Conservation (phyloP, 768 basidiomycete species). For the Rhizopogon sp. region DNA sequence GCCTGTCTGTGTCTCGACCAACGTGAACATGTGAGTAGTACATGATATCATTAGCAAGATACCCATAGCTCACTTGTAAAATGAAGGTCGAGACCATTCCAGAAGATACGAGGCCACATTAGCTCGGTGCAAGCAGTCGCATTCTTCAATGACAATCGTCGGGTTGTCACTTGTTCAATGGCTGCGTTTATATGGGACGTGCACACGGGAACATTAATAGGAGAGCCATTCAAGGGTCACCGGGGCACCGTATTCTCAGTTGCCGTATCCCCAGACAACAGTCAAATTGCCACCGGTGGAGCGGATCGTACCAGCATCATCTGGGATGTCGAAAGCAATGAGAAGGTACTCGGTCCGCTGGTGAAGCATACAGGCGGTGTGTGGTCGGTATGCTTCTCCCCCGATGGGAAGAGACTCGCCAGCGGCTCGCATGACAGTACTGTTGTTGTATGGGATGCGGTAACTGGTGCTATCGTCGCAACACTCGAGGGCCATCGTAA, state of each 20-base stretch:
- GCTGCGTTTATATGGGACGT: constrained; percentile 22
- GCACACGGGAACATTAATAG: constrained; percentile 9
- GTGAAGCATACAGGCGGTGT: constrained; percentile 20
- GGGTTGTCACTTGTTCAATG: constrained; percentile 17
- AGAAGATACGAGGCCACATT: constrained; percentile 11
- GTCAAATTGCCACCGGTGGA: constrained; percentile 20
- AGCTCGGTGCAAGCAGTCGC: constrained; percentile 21
- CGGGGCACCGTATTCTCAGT: constrained; percentile 19
- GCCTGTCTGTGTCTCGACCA: no score
- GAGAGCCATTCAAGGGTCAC: constrained; percentile 16
- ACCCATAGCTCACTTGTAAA: no score
- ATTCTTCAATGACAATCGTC: constrained; percentile 23
- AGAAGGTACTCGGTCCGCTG: constrained; percentile 18
- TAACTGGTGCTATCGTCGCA: constrained; percentile 4
- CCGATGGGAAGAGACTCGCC: neutral
- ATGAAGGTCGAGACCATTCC: no score
- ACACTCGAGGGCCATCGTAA: neutral
- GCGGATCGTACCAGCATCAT: constrained; percentile 21
- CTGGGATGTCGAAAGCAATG: constrained; percentile 17
- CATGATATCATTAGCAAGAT: no score
- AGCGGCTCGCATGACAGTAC: neutral
- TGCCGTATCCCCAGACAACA: constrained; percentile 21
- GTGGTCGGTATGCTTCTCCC: constrained; percentile 9
- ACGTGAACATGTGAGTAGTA: no score
- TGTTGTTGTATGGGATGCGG: neutral